Evolutionary conservation across 257 asterid species (phyloP), one percentile per base, ranked within the genome.

Genomic region (Prunella vulgaris): DNA sequence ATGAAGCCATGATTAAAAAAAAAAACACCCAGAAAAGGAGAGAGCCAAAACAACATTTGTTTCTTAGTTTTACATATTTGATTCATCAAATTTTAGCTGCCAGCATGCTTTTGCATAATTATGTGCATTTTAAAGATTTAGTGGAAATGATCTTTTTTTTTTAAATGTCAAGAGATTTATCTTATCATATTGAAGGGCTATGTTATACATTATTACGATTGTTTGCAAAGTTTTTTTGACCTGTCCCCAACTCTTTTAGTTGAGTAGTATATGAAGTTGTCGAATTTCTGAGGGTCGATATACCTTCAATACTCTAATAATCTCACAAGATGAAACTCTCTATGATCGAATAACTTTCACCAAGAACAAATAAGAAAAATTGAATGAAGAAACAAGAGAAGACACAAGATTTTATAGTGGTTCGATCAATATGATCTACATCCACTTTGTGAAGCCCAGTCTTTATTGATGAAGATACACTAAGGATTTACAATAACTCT

Each of bases 241-340:
- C 17, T 46, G 37, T 17, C 48, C 37, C 62, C 64, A 5, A 40
- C 59, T 33, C 14, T 72, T 64, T 53, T 25, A 59, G 48, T 8
- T 44, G 58, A 51, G 51, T 40, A 49, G 65, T 51, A 20, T 73
- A 54, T 25, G 67, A 25, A 59, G 18, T 35, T 75, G 42, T 51
- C 48, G 10, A 70, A 66, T 57, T 67, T 69, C 20, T 48, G 69
- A 33, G 75, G n/a, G n/a, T n/a, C n/a, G n/a, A n/a, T n/a, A n/a
- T n/a, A n/a, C n/a, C n/a, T n/a, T n/a, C n/a, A n/a, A n/a, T n/a
- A n/a, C n/a, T n/a, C n/a, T n/a, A n/a, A n/a, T n/a, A n/a, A n/a
- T n/a, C n/a, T n/a, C n/a, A n/a, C n/a, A n/a, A n/a, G n/a, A n/a
- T n/a, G n/a, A n/a, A n/a, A n/a, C n/a, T n/a, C n/a, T n/a, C n/a